Conservation (phyloP, 495 filamentous ascomycete species). For the Penicillium paradoxum region DNA sequence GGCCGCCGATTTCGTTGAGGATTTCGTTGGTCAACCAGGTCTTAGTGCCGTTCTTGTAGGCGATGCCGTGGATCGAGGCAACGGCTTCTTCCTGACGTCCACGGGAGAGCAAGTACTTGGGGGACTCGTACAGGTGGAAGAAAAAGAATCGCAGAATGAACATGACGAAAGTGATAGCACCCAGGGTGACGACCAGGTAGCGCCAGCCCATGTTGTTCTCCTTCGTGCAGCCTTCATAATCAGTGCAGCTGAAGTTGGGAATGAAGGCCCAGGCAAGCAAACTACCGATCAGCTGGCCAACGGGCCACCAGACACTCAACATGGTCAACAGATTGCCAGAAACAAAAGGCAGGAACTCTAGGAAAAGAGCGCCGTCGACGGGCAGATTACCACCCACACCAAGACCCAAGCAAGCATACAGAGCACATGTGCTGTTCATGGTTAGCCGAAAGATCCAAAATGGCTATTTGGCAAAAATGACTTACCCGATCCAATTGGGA, state of each 20-base stretch:
- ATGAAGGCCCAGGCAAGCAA: conserved; percentile 55
- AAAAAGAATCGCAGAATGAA: conserved; percentile 68
- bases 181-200: conserved; percentile 66
- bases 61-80: conserved; percentile 57
- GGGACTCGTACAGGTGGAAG: conserved; percentile 77
- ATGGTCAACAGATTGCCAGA: conserved; percentile 51
- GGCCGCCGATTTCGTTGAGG: conserved; percentile 50
- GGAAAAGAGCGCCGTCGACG: conserved; percentile 54
- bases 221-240: conserved; percentile 48
- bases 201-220: conserved; percentile 76
- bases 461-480: background rate
- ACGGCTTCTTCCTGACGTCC: conserved; percentile 71
- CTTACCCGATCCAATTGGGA: conserved; percentile 48
- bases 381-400: conserved; percentile 58
- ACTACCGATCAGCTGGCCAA: conserved; percentile 51
- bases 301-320: conserved; percentile 56
- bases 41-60: conserved; percentile 47
- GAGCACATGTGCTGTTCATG: conserved; percentile 28
- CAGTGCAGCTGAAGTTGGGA: conserved; percentile 47
- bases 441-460: conserved; percentile 1
- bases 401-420: conserved; percentile 49
- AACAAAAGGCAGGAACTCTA: conserved; percentile 54
- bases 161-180: conserved; percentile 63
- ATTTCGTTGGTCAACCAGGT: conserved; percentile 52
- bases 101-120: conserved; percentile 71